A percentile compares a stretch with the other conserved stretches of the same genome.
These are phyloP conservation scores for Dendrobium officinale DNA, from an alignment of 106 monocot genomes.

Conservation along the genomic window DNA sequence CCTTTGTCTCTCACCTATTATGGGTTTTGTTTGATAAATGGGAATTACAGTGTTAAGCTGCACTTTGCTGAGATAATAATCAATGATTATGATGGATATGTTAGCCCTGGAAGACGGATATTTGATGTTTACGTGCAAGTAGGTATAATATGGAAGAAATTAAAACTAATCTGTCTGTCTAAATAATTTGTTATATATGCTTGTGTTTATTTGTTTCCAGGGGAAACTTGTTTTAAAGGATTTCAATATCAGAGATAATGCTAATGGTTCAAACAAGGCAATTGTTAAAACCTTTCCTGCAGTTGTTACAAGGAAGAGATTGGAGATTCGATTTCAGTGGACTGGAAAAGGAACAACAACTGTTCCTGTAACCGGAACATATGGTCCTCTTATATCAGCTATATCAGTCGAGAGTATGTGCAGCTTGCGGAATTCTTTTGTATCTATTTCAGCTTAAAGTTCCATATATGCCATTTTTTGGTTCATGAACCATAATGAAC, in stretches of 20 bases:
- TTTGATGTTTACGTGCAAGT: slow-evolving; percentile 85
- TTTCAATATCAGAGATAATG: slow-evolving; percentile 56
- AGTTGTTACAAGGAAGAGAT: slow-evolving; percentile 35
- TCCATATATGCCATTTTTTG: not conserved
- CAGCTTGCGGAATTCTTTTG: not conserved
- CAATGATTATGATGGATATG: slow-evolving; percentile 36
- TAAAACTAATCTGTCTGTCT: not conserved
- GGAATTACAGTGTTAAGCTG: slow-evolving; percentile 29
- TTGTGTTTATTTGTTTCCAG: slow-evolving; percentile 21
- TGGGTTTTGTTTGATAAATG: slow-evolving; percentile 24
- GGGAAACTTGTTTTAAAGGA: slow-evolving; percentile 56
- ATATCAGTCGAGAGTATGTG: slow-evolving; percentile 64
- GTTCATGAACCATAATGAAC: not conserved
- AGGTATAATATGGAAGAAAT: not conserved
- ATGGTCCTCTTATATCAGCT: slow-evolving; percentile 80
- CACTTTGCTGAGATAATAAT: slow-evolving; percentile 59
- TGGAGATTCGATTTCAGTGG: slow-evolving; percentile 74
- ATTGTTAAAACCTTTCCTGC: slow-evolving; percentile 41
- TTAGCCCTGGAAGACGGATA: slow-evolving; percentile 49
- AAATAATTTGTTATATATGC: slow-evolving; percentile 4
- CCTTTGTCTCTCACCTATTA: slow-evolving; percentile 29
- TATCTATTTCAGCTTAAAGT: not conserved
- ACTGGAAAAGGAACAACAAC: slow-evolving; percentile 68
- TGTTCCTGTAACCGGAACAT: slow-evolving; percentile 62
- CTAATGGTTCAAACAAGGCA: slow-evolving; percentile 45